phyloP scores from a whole-genome alignment of 208 protist species.

The Acanthamoeba quina region DNA sequence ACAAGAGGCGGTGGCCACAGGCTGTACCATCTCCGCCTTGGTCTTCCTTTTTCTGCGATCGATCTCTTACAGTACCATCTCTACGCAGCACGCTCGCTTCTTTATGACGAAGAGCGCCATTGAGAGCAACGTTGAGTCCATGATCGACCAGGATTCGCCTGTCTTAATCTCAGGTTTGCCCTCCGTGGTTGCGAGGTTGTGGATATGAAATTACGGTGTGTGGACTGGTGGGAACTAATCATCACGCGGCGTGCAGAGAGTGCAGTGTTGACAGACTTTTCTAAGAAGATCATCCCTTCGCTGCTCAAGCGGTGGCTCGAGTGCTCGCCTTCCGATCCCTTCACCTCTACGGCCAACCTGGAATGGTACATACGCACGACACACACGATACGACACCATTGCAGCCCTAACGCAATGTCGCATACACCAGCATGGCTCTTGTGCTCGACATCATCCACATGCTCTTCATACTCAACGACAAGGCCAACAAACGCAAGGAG shows the following conservation, averaged over 20 bases:
- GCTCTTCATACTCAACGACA: slow-evolving; percentile 27
- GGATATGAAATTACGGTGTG: background rate
- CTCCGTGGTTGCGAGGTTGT: background rate
- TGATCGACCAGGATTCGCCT: background rate
- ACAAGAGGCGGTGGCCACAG: slow-evolving; percentile 36
- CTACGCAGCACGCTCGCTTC: slow-evolving; percentile 10
- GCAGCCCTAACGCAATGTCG: background rate
- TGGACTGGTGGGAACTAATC: background rate
- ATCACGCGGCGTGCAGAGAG: background rate
- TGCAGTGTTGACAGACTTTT: slow-evolving; percentile 16
- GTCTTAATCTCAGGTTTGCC: background rate
- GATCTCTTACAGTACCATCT: background rate
- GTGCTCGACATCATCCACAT: slow-evolving; percentile 67
- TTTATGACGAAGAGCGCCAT: background rate
- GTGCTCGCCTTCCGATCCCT: slow-evolving; percentile 37
- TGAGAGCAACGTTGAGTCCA: background rate
- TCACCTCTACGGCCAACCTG: slow-evolving; percentile 27
- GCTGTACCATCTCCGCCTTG: background rate
- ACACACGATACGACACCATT: background rate
- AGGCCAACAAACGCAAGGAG: slow-evolving; percentile 5
- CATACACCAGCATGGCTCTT: background rate
- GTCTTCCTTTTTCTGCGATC: too few relatives aligned
- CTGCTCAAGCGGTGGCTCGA: slow-evolving; percentile 64
- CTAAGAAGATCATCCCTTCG: slow-evolving; percentile 29
- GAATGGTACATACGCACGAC: background rate